Conservation (phyloP, 169 alveolate species). For the Cryptosporidium canis region DNA sequence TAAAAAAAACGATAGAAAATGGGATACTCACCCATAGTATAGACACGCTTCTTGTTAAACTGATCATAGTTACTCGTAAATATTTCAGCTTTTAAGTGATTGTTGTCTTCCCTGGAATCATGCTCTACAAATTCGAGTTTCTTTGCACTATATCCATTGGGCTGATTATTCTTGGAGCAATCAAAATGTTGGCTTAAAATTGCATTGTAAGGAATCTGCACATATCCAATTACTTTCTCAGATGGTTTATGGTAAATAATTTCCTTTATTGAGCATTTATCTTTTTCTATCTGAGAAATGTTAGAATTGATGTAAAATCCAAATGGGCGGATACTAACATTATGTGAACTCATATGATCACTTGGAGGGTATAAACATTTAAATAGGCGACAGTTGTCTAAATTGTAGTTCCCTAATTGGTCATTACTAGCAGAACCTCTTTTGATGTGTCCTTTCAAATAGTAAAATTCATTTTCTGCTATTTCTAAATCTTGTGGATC, state of each 20-base stretch:
- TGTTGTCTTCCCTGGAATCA: neutral
- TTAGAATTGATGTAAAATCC: neutral
- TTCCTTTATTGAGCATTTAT: neutral
- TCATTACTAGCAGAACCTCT: conserved; percentile 25
- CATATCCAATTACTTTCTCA: conserved; percentile 37
- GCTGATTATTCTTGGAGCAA: neutral
- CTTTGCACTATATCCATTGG: no score
- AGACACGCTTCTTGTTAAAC: neutral
- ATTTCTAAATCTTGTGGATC: conserved; percentile 34
- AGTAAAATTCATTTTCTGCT: conserved; percentile 65
- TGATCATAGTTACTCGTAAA: neutral
- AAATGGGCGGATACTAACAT: neutral
- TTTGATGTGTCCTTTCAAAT: neutral
- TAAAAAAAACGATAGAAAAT: neutral
- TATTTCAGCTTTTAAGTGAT: neutral
- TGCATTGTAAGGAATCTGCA: conserved; percentile 42
- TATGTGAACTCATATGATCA: neutral
- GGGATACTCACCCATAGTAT: neutral
- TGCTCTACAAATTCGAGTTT: no score
- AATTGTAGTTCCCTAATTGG: neutral
- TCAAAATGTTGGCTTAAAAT: neutral
- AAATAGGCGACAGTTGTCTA: neutral
- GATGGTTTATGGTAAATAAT: conserved; percentile 19
- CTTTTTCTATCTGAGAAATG: neutral
- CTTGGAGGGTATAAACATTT: neutral